Evolutionary conservation across 768 basidiomycete species (phyloP), one percentile per base, ranked within the genome.

Genomic region (Lactifluus hygrophoroides): DNA sequence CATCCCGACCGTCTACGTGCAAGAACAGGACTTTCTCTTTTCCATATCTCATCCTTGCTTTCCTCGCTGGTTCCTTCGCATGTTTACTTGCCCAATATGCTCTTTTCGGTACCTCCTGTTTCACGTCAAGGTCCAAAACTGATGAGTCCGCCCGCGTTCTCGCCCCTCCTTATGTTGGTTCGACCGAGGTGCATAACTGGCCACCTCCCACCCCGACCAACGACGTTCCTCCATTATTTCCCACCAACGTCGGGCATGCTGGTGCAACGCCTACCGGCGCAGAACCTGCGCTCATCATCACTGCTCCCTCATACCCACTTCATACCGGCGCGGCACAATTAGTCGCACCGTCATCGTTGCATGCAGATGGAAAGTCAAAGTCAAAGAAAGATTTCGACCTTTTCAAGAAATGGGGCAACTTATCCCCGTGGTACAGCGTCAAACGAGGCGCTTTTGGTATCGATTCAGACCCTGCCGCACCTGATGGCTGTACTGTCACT

Each of bases 361-460:
- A 40, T 53, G 25, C 60, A 56, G 34, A 50, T 42, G 44, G 47
- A 57, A 27, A 65, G 60, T n/a, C 49, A 57, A 27, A 65, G 60
- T n/a, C 64, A 64, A 46, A 60, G 62, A 61, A 69, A 9, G 68
- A 73, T 10, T 91, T 89, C 63, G 80, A 86, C 66, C 65, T 92
- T 44, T 82, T 91, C 71, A 80, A 76, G 68, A 79, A 81, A 43
- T 93, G 90, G 90, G 90, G 90, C 1, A 92, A 91, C 66, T 69
- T 90, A 42, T 85, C 86, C 1, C 90, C 90, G 11, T 93, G 90
- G 90, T 92, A 85, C 69, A 88, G 85, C 62, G 83, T 89, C 19
- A 75, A 76, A 17, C 75, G 73, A 43, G 78, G 76, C 13, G 73
- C 79, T 1, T 93, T 90, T 70, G 90, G 90, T 0, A 62, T 91